These are phyloP conservation scores for Syzygium oleosum DNA, from an alignment of 345 rosid genomes.

Conservation along the genomic window DNA sequence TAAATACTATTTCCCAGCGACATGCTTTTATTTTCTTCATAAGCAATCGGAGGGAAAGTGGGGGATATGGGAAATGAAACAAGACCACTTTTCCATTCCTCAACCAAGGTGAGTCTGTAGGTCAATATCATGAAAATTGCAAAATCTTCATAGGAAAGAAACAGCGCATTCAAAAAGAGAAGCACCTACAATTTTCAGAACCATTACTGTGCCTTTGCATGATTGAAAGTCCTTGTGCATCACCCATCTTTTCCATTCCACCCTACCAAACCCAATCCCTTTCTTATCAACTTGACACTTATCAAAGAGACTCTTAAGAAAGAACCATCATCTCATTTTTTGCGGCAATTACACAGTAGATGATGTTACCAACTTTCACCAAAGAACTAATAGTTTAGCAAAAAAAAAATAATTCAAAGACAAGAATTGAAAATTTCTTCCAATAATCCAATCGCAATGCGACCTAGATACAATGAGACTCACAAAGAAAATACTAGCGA, in stretches of 20 bases:
- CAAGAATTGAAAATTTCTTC: background rate
- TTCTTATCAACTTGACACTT: slow-evolving; percentile 5
- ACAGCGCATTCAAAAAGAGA: slow-evolving; percentile 17
- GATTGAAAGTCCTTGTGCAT: slow-evolving; percentile 65
- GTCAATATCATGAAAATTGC: background rate
- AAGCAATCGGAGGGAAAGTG: background rate
- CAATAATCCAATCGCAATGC: slow-evolving; percentile 1
- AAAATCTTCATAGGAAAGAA: background rate
- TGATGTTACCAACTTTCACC: background rate
- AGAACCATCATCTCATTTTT: background rate
- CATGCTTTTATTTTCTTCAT: background rate
- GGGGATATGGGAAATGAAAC: background rate
- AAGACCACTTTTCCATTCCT: background rate
- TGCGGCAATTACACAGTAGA: background rate
- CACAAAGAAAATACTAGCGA: slow-evolving; percentile 95
- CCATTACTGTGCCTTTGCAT: slow-evolving; percentile 59
- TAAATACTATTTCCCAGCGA: background rate
- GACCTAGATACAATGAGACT: slow-evolving; percentile 61
- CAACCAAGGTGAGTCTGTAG: background rate
- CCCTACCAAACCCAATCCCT: slow-evolving; percentile 61
- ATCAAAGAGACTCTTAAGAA: background rate
- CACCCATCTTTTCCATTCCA: slow-evolving; percentile 91
- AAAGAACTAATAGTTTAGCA: background rate
- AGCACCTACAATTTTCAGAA: slow-evolving; percentile 64
- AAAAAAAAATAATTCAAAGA: background rate